Evolutionary conservation across 2,329 filamentous ascomycete genomes (phyloP).

Genomic region (Fonsecaea pedrosoi): DNA sequence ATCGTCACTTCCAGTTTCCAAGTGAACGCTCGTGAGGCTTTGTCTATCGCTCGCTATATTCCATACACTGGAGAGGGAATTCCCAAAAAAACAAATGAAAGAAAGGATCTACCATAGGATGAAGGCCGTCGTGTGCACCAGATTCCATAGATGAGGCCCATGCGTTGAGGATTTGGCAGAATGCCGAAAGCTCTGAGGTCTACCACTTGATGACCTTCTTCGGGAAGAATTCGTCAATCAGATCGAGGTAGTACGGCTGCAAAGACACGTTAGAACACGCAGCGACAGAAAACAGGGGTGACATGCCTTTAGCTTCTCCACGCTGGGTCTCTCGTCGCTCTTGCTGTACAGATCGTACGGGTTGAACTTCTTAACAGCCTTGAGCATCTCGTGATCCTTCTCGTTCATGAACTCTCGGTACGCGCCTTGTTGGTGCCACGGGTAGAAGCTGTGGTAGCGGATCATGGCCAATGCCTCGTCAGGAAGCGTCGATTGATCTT

Average conservation of each 20-base stretch:
- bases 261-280: slow-evolving; percentile 31
- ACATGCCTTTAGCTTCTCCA: slow-evolving; percentile 74
- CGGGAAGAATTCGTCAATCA: slow-evolving; percentile 78
- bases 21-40: background rate
- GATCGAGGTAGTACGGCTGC: slow-evolving; percentile 73
- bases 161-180: background rate
- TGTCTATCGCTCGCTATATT: background rate
- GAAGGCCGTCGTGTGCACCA: too few species aligned
- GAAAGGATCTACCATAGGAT: background rate
- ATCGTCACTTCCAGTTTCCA: background rate
- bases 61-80: background rate
- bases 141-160: background rate
- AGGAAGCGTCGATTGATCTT: slow-evolving; percentile 79
- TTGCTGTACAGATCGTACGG: slow-evolving; percentile 93
- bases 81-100: background rate
- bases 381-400: slow-evolving; percentile 79
- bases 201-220: slow-evolving; percentile 74
- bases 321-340: slow-evolving; percentile 78
- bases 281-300: background rate
- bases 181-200: background rate
- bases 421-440: slow-evolving; percentile 83
- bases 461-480: slow-evolving; percentile 89
- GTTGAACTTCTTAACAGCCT: slow-evolving; percentile 84
- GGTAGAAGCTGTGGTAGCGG: slow-evolving; percentile 90
- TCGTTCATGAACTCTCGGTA: slow-evolving; percentile 84